Evolutionary conservation across 176 grass and related monocot species (phyloP), one percentile per base, ranked within the genome.

Genomic region (Aegilops sharonensis): DNA sequence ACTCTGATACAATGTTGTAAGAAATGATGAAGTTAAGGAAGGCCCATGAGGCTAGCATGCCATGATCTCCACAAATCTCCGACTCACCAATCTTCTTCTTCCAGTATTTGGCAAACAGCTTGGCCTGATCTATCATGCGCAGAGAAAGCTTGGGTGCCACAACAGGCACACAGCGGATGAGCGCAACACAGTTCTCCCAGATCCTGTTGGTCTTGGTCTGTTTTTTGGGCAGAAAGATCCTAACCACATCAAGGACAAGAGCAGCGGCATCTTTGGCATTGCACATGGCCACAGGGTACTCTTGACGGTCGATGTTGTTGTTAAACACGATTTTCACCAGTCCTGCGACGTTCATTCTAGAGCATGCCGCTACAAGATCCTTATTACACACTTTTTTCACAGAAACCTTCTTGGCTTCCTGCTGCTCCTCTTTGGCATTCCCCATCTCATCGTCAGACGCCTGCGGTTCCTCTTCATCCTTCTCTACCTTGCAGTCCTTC

Each of bases 11-110:
- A 57, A 90, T 83, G 40, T 87, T 73, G 81, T 87, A 90, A 24
- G 84, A 90, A 25, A 90, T 45, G 65, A 90, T 74, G 25, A 90
- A 90, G 42, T 90, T 56, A 25, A 90, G 84, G 54, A 90, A 81
- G 67, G 64, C 84, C 84, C 79, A 87, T 4, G 89, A 78, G 32
- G 74, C 32, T 64, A 90, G 72, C 15, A 11, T 20, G 64, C 54
- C 37, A 90, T 59, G 18, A n/a, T 45, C 32, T 20, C 9, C 14
- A 48, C 34, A 54, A 10, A 24, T 45, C 32, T 4, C 43, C 12
- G 25, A 13, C 7, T 40, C 83, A 27, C 54, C 32, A 11, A 71
- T 78, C 65, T 78, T 87, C 84, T 74, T 68, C 56, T 90, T 82
- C 89, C 89, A 90, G 71, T 83, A 32, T 42, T 56, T 87, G 8